These are phyloP conservation scores for Cryptococcus sp. DNA, from an alignment of 1,284 basidiomycete species.

Conservation along the genomic window DNA sequence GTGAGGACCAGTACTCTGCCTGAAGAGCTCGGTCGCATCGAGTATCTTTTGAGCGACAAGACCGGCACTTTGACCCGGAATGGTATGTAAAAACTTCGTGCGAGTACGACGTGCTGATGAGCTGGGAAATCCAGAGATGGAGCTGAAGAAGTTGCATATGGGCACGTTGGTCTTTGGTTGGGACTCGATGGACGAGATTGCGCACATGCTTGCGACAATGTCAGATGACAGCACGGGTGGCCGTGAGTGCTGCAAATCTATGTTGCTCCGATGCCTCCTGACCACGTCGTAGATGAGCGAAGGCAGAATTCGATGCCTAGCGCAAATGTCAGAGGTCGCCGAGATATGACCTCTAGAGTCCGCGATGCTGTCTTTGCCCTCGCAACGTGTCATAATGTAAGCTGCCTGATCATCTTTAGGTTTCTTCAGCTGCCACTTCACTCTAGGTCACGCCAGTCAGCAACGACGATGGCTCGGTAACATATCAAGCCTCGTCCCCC, in stretches of 20 bases:
- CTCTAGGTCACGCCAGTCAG: conserved; percentile 86
- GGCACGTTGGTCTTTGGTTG: conserved; percentile 96
- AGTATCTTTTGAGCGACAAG: conserved; percentile 95
- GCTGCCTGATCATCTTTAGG: conserved; percentile 26
- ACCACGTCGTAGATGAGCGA: conserved; percentile 13
- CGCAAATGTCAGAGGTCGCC: conserved; percentile 70
- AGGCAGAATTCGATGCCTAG: conserved; percentile 41
- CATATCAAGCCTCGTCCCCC: conserved; percentile 97
- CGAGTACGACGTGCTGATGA: not conserved
- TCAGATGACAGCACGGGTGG: conserved; percentile 61
- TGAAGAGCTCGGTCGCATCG: conserved; percentile 93
- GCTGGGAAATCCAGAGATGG: conserved; percentile 73
- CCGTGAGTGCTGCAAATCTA: conserved; percentile 17
- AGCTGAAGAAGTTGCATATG: conserved; percentile 97
- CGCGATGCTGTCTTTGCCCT: conserved; percentile 90
- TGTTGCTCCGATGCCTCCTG: not conserved
- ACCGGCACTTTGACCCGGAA: conserved; percentile 98
- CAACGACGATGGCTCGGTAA: conserved; percentile 89
- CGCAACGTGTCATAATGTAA: conserved; percentile 93
- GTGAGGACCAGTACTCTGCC: conserved; percentile 96
- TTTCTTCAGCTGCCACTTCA: not conserved
- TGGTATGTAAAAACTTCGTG: conserved; percentile 58
- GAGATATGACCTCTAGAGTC: conserved; percentile 95
- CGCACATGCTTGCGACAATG: conserved; percentile 78
- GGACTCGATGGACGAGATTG: conserved; percentile 98